A percentile compares a stretch with the other conserved stretches of the same genome.
Conservation (phyloP, 2,329 filamentous ascomycete genomes). For the Trichophyton verrucosum region DNA sequence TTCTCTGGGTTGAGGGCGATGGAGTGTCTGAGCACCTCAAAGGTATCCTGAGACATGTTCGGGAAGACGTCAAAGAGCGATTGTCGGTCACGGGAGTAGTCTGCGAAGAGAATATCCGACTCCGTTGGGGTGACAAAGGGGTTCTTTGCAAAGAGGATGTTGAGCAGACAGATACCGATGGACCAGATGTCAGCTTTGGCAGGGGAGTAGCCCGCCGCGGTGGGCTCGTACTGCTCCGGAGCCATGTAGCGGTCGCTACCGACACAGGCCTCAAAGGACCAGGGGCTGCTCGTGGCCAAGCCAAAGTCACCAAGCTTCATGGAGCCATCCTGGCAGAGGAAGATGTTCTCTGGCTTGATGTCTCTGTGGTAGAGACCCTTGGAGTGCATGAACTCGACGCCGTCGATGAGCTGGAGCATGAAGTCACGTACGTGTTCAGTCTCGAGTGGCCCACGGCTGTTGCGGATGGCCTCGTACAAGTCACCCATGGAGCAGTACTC, state of each 20-base stretch:
- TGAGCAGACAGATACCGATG: constrained; percentile 89
- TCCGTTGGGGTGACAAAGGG: constrained; percentile 85
- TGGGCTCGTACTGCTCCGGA: constrained; percentile 90
- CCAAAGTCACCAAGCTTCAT: constrained; percentile 98
- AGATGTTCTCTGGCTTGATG: constrained; percentile 99
- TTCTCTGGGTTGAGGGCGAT: constrained; percentile 84
- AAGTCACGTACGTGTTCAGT: constrained; percentile 95
- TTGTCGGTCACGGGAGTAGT: constrained; percentile 87
- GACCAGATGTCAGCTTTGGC: constrained; percentile 94
- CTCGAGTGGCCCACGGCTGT: constrained; percentile 74
- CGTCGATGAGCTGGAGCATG: constrained; percentile 87
- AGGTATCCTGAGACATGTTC: constrained; percentile 96
- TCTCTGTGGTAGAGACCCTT: constrained; percentile 92
- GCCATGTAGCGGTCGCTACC: constrained; percentile 99
- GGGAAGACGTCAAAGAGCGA: constrained; percentile 97
- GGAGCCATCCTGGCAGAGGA: constrained; percentile 68
- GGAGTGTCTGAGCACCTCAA: constrained; percentile 80
- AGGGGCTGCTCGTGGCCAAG: constrained; percentile 74
- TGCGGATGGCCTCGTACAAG: constrained; percentile 91
- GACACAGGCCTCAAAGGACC: constrained; percentile 86
- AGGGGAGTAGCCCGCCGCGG: constrained; percentile 76
- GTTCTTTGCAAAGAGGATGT: constrained; percentile 92
- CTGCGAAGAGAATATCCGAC: constrained; percentile 82
- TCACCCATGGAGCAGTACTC: constrained; percentile 94
- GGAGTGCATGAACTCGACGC: constrained; percentile 78